A percentile compares a stretch with the other conserved stretches of the same genome.
These are phyloP conservation scores for Ophiostoma ulmi DNA, from an alignment of 2,329 filamentous ascomycete genomes.

Conservation along the genomic window DNA sequence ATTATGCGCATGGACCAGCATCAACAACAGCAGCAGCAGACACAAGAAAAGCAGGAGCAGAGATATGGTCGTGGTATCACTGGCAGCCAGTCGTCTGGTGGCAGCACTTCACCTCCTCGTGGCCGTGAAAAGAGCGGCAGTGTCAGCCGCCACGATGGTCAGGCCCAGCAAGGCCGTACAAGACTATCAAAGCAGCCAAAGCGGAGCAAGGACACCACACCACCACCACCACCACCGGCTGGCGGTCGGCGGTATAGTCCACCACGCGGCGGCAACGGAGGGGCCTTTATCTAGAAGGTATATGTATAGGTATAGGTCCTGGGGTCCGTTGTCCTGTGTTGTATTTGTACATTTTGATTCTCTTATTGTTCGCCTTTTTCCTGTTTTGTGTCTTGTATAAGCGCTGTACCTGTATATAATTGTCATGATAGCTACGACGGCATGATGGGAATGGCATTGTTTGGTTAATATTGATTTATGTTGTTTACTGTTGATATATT, in stretches of 20 bases:
- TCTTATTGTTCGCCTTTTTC: not conserved
- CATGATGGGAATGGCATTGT: conserved; percentile 2
- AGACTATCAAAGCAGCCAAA: not conserved
- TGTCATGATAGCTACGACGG: not conserved
- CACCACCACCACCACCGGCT: conserved; percentile 24
- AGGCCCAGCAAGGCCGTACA: not conserved
- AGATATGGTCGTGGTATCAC: conserved; percentile 43
- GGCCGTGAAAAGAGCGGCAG: conserved; percentile 5
- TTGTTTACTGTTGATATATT: not conserved
- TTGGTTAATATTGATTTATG: not conserved
- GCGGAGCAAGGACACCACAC: conserved; percentile 10
- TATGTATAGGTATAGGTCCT: not conserved
- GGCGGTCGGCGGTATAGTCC: conserved; percentile 24
- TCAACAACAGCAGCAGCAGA: conserved; percentile 22
- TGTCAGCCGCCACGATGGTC: not conserved
- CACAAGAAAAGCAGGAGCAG: not conserved
- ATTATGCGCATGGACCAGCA: conserved; percentile 25
- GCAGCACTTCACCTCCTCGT: not conserved
- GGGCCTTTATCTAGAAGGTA: conserved; percentile 29
- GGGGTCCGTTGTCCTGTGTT: conserved; percentile 12
- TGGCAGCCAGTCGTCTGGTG: conserved; percentile 32
- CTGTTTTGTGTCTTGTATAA: not conserved
- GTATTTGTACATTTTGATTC: conserved; percentile 3
- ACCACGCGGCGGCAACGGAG: conserved; percentile 27
- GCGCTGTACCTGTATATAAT: not conserved